Evolutionary conservation across 495 filamentous ascomycete species (phyloP), one percentile per base, ranked within the genome.

Genomic region (Haplographium delicatum): DNA sequence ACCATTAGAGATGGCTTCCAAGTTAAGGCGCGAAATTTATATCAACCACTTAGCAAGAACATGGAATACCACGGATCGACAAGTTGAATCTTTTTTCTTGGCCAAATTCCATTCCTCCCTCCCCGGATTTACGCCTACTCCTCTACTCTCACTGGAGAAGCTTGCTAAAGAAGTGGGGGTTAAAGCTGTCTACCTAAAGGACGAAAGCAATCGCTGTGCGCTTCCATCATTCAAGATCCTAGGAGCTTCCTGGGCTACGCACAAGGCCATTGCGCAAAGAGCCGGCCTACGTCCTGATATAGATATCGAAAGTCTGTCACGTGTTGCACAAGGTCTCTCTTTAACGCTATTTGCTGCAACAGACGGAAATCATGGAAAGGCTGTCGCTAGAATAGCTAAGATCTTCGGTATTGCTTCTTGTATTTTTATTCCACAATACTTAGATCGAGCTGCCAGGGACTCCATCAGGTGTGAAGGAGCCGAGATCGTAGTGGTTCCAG

Each of bases 181-280:
- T 18, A 62, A 65, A 1, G 58, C 72, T 13, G 68, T 86, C 37
- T 68, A 74, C 50, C 62, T 84, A 33, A 82, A 85, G 56, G 73
- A 82, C 56, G 78, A 84, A 57, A 75, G 71, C 43, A 60, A 64
- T 47, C 68, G 79, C 22, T 71, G 81, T 50, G 74, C 81, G 0
- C 73, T 89, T 1, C 82, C 84, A 0, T 74, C 83, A 0, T 88
- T 88, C 72, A 89, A 89, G 62, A 82, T 86, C 33, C 73, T 87
- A 0, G 85, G 85, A 11, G 85, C 85, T 0, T 84, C 83, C 15
- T 89, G 83, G 83, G 81, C 75, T 0, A 69, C 73, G 37, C 82
- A 79, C 53, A 74, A 75, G 24, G 77, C 80, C 8, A 45, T 88
- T 3, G 60, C 64, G 1, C 51, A 62, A 0, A 53, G 67, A 4